Evolutionary conservation across 2,329 filamentous ascomycete genomes (phyloP).

Genomic region (Scytalidium lignicola): DNA sequence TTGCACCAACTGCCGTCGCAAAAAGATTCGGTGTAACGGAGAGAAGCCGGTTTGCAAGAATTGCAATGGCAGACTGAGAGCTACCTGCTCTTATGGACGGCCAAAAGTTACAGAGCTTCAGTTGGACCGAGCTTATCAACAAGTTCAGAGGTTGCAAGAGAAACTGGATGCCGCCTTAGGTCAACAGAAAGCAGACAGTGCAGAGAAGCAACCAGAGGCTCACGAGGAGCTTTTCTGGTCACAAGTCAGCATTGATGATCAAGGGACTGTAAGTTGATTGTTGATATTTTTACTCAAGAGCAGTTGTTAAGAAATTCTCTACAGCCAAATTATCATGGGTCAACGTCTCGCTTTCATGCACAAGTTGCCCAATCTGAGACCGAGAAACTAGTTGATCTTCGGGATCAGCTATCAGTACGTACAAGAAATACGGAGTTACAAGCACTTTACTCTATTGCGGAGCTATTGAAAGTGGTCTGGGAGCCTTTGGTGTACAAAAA

Average conservation of each 20-base stretch:
- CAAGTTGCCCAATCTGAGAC: background rate
- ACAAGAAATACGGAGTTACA: background rate
- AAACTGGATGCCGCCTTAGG: background rate
- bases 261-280: background rate
- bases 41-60: background rate
- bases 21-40: background rate
- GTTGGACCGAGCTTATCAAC: background rate
- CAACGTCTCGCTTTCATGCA: background rate
- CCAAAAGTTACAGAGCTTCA: background rate
- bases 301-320: no score
- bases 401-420: background rate
- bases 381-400: background rate
- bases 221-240: background rate
- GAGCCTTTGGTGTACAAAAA: background rate
- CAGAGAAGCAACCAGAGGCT: background rate
- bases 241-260: background rate
- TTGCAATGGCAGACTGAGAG: background rate
- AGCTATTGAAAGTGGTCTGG: background rate
- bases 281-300: no score
- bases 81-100: no score
- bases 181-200: background rate
- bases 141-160: no score
- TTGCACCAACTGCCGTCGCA: background rate
- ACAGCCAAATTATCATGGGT: background rate
- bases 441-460: background rate